Evolutionary conservation across 441 rosid species (phyloP).

Genomic region (Mallotus repandus): DNA sequence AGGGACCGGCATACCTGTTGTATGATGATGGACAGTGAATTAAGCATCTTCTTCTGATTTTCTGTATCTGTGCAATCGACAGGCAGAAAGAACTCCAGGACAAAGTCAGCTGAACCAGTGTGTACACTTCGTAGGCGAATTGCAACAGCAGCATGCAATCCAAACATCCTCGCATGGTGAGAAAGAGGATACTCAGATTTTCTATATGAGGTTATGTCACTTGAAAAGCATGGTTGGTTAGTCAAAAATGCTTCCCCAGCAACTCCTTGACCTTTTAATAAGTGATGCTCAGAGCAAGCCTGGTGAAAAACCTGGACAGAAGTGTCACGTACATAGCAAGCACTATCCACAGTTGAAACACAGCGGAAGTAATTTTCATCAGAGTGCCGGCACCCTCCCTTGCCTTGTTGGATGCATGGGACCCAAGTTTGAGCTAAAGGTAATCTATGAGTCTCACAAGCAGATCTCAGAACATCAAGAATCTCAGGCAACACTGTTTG

Average conservation of each 20-base stretch:
- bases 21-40: constrained; percentile 60
- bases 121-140: constrained; percentile 70
- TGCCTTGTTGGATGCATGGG: constrained; percentile 69
- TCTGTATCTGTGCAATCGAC: constrained; percentile 53
- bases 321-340: constrained; percentile 64
- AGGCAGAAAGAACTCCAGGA: constrained; percentile 91
- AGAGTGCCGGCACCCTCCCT: constrained; percentile 77
- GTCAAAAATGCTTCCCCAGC: constrained; percentile 82
- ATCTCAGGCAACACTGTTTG: constrained; percentile 79
- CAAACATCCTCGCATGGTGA: constrained; percentile 83
- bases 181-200: constrained; percentile 85
- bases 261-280: constrained; percentile 88
- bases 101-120: constrained; percentile 67
- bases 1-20: constrained; percentile 63
- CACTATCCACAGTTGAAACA: constrained; percentile 75
- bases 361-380: constrained; percentile 64
- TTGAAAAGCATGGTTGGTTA: constrained; percentile 78
- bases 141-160: constrained; percentile 77
- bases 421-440: constrained; percentile 92
- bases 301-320: constrained; percentile 58
- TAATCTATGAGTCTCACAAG: constrained; percentile 67
- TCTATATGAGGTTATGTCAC: constrained; percentile 54
- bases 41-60: constrained; percentile 66
- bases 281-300: constrained; percentile 92
- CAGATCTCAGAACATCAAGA: constrained; percentile 60